Base-by-base conservation (phyloP, 352 stramenopile genomes). In the Globisporangium spinosum region DNA sequence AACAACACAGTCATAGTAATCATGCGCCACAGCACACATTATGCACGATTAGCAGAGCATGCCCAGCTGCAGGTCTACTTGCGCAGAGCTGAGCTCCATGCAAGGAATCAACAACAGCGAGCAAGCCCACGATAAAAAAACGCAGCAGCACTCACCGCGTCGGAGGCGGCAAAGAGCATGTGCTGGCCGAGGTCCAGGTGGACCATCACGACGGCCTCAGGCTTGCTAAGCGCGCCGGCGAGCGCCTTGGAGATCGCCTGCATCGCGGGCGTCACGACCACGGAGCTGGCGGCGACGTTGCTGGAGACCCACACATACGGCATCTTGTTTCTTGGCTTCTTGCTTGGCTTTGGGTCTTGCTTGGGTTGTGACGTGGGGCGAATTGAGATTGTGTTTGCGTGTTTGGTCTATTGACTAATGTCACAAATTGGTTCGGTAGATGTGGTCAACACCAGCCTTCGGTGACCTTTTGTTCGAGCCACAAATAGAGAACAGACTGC, bases 171-270 rank as follows among this genome's bases (percentile, higher is more conserved):
- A 69, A 87, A 89, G 34, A 85, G 43, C 77, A 89, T 87, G 23
- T 71, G 67, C 62, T 75, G 79, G 65, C 85, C 77, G 64, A 89
- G 64, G 47, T 72, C 71, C 51, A 89, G 54, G 23, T 85, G 76
- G 59, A 83, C 80, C 80, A 89, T 89, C 58, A 89, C 77, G 40
- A 77, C 69, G 51, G 79, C 54, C 72, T 89, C 78, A 10, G 78
- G 75, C 72, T 87, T 87, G 63, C 63, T 80, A 32, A 89, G 61
- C 27, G 77, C 80, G 3, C 58, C 63, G 4, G 77, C 58, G 54
- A 87, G 32, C 34, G 70, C 64, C 49, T 83, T 80, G 27, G 80
- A 89, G 51, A 89, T 68, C 2, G 75, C 58, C 25, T 55, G 61
- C 75, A 89, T 68, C 6, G 70, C 70, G 43, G 71, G 71, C 25